Percentiles rank a stretch among this genome's conserved stretches.
These are phyloP conservation scores for Metschnikowia vanudenii DNA, from an alignment of 805 yeast species.

Conservation along the genomic window DNA sequence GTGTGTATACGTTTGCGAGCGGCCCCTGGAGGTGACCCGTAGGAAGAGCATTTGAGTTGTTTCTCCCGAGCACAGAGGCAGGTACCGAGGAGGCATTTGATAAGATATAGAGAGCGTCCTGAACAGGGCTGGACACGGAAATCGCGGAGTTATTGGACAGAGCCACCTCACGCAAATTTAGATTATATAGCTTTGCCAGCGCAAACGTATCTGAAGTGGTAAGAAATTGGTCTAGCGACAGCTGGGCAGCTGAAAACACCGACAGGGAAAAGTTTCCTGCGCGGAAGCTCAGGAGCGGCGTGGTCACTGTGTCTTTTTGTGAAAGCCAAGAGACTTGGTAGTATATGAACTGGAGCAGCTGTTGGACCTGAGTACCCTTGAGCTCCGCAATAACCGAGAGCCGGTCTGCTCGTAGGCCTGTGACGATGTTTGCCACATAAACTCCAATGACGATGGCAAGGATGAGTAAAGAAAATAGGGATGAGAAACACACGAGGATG, in stretches of 20 bases:
- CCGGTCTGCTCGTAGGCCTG: constrained; percentile 64
- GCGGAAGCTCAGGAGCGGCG: constrained; percentile 57
- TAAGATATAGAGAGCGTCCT: constrained; percentile 50
- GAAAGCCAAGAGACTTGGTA: constrained; percentile 70
- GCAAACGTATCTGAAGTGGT: constrained; percentile 62
- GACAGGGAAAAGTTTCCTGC: constrained; percentile 68
- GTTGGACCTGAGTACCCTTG: constrained; percentile 76
- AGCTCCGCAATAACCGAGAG: constrained; percentile 76
- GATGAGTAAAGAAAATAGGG: constrained; percentile 66
- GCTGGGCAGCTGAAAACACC: constrained; percentile 42
- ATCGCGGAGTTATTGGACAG: constrained; percentile 29
- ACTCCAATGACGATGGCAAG: constrained; percentile 73
- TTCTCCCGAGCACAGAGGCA: constrained; percentile 30
- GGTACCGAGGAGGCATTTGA: constrained; percentile 46
- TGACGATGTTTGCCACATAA: constrained; percentile 64
- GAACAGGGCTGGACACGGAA: constrained; percentile 26
- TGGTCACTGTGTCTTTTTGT: constrained; percentile 57
- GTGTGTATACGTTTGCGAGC: constrained; percentile 35
- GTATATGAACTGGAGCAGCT: constrained; percentile 58
- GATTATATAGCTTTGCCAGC: constrained; percentile 66
- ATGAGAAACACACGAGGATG: constrained; percentile 64
- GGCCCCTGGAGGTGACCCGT: constrained; percentile 63
- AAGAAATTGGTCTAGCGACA: constrained; percentile 56
- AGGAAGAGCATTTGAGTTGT: constrained; percentile 15
- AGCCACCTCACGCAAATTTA: constrained; percentile 49